phyloP scores from a whole-genome alignment of 176 grass and related monocot genomes.

The Coix lacrymajobi region DNA sequence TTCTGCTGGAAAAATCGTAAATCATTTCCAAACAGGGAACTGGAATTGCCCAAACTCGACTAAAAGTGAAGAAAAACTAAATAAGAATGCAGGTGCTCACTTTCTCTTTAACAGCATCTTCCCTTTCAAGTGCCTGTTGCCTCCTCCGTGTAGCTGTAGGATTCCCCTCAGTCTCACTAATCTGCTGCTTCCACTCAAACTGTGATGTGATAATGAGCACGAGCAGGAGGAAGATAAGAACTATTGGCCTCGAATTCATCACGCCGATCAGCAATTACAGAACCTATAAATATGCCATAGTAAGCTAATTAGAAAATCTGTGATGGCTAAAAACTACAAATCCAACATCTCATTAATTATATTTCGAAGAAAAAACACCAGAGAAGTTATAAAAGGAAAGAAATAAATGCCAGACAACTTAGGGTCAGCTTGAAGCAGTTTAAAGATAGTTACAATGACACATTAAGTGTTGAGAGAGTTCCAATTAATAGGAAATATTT shows the following conservation, averaged over 20 bases:
- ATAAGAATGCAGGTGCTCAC: slow-evolving; percentile 25
- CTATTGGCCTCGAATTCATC: slow-evolving; percentile 56
- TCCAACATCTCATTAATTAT: not conserved
- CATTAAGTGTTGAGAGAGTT: not conserved
- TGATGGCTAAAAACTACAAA: not conserved
- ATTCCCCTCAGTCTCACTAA: slow-evolving; percentile 52
- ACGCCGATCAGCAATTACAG: slow-evolving; percentile 21
- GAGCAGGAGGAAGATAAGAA: slow-evolving; percentile 68
- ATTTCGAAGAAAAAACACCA: not conserved
- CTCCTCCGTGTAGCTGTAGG: slow-evolving; percentile 32
- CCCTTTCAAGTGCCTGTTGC: slow-evolving; percentile 39
- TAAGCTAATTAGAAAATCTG: not conserved
- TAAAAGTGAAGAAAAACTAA: not conserved
- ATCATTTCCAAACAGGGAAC: not conserved
- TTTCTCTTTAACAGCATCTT: slow-evolving; percentile 76
- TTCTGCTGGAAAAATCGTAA: not conserved
- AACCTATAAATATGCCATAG: slow-evolving; percentile 9
- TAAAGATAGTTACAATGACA: not conserved
- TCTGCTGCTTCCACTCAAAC: slow-evolving; percentile 84
- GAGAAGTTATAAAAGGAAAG: not conserved
- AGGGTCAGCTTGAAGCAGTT: not conserved
- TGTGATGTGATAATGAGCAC: slow-evolving; percentile 70
- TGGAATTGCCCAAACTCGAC: not conserved
- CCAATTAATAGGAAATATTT: not conserved
- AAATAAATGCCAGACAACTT: no score